Base-by-base conservation (phyloP, 306 rosid species). In the Luffa aegyptiaca region DNA sequence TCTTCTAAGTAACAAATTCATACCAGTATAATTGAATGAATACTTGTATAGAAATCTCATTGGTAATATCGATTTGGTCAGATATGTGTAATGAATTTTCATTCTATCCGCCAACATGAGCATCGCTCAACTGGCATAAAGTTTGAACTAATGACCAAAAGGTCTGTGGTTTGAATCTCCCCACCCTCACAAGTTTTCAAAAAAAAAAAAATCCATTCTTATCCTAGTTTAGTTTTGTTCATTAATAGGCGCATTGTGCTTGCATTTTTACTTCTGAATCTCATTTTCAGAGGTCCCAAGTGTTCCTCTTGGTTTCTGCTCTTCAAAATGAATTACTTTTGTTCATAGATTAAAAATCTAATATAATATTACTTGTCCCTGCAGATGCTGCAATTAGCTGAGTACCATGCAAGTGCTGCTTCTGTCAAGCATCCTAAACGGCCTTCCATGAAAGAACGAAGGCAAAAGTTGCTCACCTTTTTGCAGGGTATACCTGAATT, bases 371-470 rank as follows among this genome's bases (percentile, higher is more conserved):
- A 10, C 85, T 82, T 80, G 80, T 75, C 83, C 75, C 57, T 80
- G 88, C 90, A 96, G 99, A 96, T 96, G 99, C 84, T 96, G 87
- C 96, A 93, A 85, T 79, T 96, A 84, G 99, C 99, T 68, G 99
- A 96, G 87, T 83, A 80, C 82, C 99, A 93, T 80, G 98, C 87
- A 49, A 96, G 70, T 86, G 89, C 66, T 51, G 93, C 89, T 80
- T 84, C 99, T 84, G 85, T 48, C 77, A 96, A 90, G 79, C 88
- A 85, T 79, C 88, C 99, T 53, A 96, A 90, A 84, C 90, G 88
- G 75, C 94, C 97, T 80, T 90, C 96, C 80, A 80, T 93, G 78
- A 96, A 88, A 85, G 98, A 96, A 84, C 85, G 98, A 81, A 96
- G 84, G 89, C 96, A 90, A 62, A 96, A 93, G 82, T 83, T 96